phyloP scores from a whole-genome alignment of 2,329 filamentous ascomycete species.

The Orbilia ellipsospora region DNA sequence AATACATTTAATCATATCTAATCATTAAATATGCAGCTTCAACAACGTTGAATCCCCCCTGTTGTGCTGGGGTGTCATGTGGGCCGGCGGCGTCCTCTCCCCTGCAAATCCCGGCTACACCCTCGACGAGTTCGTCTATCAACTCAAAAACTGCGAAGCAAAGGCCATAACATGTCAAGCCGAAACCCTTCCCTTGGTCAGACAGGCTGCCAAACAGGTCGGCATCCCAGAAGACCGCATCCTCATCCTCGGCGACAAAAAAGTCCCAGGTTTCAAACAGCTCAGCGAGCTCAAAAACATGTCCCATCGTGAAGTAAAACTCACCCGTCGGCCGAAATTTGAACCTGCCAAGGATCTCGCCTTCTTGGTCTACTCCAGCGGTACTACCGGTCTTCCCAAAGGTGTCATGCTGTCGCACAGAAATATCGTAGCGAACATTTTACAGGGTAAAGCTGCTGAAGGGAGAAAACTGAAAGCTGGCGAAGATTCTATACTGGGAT shows the following conservation, averaged over 20 bases:
- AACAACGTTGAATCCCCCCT: slow-evolving; percentile 86
- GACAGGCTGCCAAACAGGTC: slow-evolving; percentile 74
- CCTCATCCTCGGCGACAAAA: slow-evolving; percentile 77
- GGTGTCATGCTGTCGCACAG: slow-evolving; percentile 86
- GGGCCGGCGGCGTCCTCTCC: slow-evolving; percentile 84
- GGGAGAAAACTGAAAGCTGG: slow-evolving; percentile 56
- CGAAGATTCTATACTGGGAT: slow-evolving; percentile 77
- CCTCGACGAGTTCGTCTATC: slow-evolving; percentile 82
- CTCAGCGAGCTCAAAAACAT: slow-evolving; percentile 77
- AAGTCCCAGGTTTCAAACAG: slow-evolving; percentile 64
- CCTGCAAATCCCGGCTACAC: slow-evolving; percentile 86
- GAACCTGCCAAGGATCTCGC: slow-evolving; percentile 78
- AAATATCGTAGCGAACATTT: slow-evolving; percentile 80
- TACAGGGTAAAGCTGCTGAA: slow-evolving; percentile 62
- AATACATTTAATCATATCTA: background rate
- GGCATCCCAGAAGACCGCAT: slow-evolving; percentile 79
- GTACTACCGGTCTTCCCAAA: slow-evolving; percentile 91
- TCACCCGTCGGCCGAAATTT: slow-evolving; percentile 70
- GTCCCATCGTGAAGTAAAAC: slow-evolving; percentile 68
- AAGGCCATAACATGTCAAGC: slow-evolving; percentile 80
- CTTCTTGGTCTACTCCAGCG: slow-evolving; percentile 87
- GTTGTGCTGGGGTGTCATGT: slow-evolving; percentile 80
- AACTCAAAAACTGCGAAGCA: slow-evolving; percentile 81
- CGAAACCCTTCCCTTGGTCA: slow-evolving; percentile 72
- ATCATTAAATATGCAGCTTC: slow-evolving; percentile 63